Percentiles rank a stretch among this genome's conserved stretches.
phyloP scores from a whole-genome alignment of 148 eudicot species.

The Nepenthes gracilis region DNA sequence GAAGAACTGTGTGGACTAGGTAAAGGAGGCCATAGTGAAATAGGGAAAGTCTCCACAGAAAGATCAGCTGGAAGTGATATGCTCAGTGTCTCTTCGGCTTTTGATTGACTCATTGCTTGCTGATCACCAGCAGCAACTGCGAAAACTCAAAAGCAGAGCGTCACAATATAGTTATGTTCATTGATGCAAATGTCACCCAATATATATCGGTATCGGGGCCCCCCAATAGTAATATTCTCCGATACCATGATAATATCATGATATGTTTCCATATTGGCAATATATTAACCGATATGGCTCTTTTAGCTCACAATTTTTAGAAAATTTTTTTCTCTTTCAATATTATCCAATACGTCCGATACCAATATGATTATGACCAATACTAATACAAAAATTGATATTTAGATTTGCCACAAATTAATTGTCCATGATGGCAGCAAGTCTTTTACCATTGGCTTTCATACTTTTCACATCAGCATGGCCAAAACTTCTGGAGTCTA shows the following conservation, averaged over 20 bases:
- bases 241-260: no score
- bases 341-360: no score
- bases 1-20: constrained; percentile 82
- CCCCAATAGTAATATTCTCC: no score
- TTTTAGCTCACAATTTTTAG: no score
- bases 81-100: constrained; percentile 55
- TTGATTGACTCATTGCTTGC: constrained; percentile 36
- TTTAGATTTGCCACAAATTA: neutral
- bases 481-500: constrained; percentile 33
- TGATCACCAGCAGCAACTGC: constrained; percentile 45
- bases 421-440: neutral
- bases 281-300: no score
- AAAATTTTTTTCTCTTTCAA: no score
- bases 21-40: constrained; percentile 87
- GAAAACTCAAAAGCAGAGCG: constrained; percentile 1
- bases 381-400: no score
- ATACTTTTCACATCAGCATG: constrained; percentile 34
- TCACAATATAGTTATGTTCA: neutral
- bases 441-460: constrained; percentile 19
- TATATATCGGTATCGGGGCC: no score
- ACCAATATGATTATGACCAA: no score
- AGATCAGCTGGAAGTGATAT: constrained; percentile 98
- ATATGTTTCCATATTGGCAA: no score
- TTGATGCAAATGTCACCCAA: no score
- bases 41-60: constrained; percentile 78